Conservation (phyloP, 768 basidiomycete genomes). For the Boletellus ananiceps region DNA sequence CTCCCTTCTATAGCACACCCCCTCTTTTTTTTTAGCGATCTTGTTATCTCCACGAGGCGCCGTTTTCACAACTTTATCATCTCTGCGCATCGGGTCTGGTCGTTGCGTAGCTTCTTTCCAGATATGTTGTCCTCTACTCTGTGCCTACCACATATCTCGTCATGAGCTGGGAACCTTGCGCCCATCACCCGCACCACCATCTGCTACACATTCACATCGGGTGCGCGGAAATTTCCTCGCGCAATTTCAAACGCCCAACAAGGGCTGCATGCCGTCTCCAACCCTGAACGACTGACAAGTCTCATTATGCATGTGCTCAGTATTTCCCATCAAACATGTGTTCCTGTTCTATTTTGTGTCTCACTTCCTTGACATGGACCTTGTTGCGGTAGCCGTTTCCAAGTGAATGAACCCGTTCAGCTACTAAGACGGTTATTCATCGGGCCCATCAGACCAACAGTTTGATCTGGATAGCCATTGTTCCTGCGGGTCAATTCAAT, state of each 20-base stretch:
- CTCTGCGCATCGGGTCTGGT: constrained; percentile 28
- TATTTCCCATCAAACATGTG: constrained; percentile 9
- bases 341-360: constrained; percentile 7
- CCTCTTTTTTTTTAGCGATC: constrained; percentile 22
- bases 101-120: constrained; percentile 22
- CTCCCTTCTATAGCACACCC: constrained; percentile 17
- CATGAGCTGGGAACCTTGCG: constrained; percentile 11
- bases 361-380: constrained; percentile 22
- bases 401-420: constrained; percentile 5
- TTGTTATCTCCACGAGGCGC: constrained; percentile 34
- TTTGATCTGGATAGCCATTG: neutral
- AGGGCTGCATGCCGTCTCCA: constrained; percentile 8
- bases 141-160: constrained; percentile 16
- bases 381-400: constrained; percentile 12
- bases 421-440: constrained; percentile 5
- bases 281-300: constrained; percentile 11
- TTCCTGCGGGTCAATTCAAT: constrained; percentile 4
- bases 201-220: constrained; percentile 5
- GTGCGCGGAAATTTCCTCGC: constrained; percentile 14
- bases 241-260: constrained; percentile 22
- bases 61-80: constrained; percentile 18
- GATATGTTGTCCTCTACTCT: constrained; percentile 25
- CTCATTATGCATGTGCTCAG: constrained; percentile 6
- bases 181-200: constrained; percentile 13
- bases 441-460: constrained; percentile 1